Evolutionary conservation across 306 rosid species (phyloP).

Genomic region (Prunus davidiana): DNA sequence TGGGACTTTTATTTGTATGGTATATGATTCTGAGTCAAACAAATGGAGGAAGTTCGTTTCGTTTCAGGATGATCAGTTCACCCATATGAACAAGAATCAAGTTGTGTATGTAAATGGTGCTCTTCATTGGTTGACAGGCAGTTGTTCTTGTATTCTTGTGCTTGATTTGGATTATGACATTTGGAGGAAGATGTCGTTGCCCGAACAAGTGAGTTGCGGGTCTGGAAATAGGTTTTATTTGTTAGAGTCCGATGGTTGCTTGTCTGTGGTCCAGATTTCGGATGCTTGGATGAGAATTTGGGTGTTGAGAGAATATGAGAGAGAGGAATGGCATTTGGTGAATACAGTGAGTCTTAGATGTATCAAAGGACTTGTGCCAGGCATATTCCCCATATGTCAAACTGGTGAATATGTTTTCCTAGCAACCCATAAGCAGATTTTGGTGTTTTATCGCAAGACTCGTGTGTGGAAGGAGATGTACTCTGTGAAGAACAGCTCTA

Average conservation of each 20-base stretch:
- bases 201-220: constrained; percentile 42
- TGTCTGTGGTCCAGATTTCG: constrained; percentile 74
- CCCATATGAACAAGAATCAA: constrained; percentile 82
- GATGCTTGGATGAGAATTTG: constrained; percentile 81
- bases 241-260: constrained; percentile 59
- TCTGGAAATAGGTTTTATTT: constrained; percentile 59
- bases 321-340: constrained; percentile 65
- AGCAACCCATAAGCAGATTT: constrained; percentile 79
- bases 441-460: constrained; percentile 64
- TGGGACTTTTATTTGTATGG: constrained; percentile 73
- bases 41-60: constrained; percentile 81
- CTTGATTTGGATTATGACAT: constrained; percentile 66
- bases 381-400: constrained; percentile 76
- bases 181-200: constrained; percentile 73
- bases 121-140: constrained; percentile 73
- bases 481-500: constrained; percentile 58
- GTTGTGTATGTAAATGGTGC: constrained; percentile 66
- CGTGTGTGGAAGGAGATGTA: constrained; percentile 88
- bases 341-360: constrained; percentile 84
- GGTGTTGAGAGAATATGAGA: constrained; percentile 61
- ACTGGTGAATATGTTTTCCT: constrained; percentile 52
- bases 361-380: constrained; percentile 75
- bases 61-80: constrained; percentile 61
- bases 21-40: constrained; percentile 68
- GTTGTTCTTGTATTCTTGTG: constrained; percentile 50